Percentiles rank a stretch among this genome's conserved stretches.
These are phyloP conservation scores for Gonapodya prolifera DNA, from an alignment of 192 early-diverging fungal genomes.

Conservation along the genomic window DNA sequence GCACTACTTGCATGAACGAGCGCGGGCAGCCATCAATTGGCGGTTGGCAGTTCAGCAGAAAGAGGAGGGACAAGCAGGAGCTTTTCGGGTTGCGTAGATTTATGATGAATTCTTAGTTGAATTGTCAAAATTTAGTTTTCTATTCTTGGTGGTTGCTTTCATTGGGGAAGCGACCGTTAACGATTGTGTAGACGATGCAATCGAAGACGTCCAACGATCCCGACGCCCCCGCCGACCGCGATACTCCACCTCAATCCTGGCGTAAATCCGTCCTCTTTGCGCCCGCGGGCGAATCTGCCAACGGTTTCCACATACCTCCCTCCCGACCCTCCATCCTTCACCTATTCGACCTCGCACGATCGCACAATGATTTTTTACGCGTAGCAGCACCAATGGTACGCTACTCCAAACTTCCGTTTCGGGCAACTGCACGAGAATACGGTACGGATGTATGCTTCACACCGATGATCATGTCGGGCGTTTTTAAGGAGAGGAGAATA, in stretches of 20 bases:
- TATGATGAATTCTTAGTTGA: too few species aligned
- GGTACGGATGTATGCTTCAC: constrained; percentile 81
- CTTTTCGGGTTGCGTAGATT: too few species aligned
- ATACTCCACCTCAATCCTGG: neutral
- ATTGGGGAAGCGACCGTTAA: too few species aligned
- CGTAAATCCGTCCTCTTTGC: neutral
- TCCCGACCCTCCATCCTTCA: neutral
- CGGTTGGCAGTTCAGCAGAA: too few species aligned
- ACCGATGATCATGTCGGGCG: constrained; percentile 92
- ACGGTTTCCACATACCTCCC: neutral
- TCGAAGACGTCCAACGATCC: too few species aligned
- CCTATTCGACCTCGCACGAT: neutral
- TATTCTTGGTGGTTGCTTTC: too few species aligned
- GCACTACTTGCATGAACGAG: neutral
- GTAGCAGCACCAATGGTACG: constrained; percentile 81
- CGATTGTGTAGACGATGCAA: too few species aligned
- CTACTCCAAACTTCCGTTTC: constrained; percentile 88
- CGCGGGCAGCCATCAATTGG: too few species aligned
- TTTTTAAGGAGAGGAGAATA: constrained; percentile 72
- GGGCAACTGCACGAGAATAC: constrained; percentile 76
- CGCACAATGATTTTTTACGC: neutral
- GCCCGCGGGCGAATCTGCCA: neutral
- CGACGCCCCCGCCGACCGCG: neutral
- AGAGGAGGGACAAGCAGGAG: too few species aligned
- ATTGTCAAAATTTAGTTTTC: too few species aligned